A percentile compares a stretch with the other conserved stretches of the same genome.
These are phyloP conservation scores for Penicillium hordei DNA, from an alignment of 2,329 filamentous ascomycete species.

Conservation along the genomic window DNA sequence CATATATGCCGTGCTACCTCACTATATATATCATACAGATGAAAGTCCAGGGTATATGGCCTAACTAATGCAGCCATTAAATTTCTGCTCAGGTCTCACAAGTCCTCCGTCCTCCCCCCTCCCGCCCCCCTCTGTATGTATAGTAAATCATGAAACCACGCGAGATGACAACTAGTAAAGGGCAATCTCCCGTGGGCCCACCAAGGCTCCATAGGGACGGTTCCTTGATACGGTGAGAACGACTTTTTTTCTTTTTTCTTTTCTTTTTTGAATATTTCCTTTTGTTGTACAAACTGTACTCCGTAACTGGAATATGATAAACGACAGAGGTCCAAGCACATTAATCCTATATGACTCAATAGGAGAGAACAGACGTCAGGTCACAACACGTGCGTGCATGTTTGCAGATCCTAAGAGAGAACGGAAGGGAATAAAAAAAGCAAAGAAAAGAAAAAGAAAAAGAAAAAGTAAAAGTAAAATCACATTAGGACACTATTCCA, in stretches of 20 bases:
- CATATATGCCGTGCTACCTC: constrained; percentile 1
- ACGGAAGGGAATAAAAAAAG: constrained; percentile 4
- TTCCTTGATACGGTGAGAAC: constrained; percentile 25
- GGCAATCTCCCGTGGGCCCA: constrained; percentile 31
- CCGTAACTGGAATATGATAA: background rate
- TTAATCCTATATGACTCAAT: background rate
- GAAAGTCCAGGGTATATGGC: background rate
- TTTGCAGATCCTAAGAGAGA: constrained; percentile 16
- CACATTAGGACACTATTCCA: background rate
- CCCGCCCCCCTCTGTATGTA: constrained; percentile 13
- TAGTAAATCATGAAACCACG: constrained; percentile 25
- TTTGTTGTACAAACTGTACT: background rate
- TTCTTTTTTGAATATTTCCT: constrained; percentile 3
- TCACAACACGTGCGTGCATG: constrained; percentile 9
- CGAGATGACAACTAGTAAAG: constrained; percentile 26
- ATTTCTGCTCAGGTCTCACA: constrained; percentile 14
- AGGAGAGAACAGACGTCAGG: background rate
- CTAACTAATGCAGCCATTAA: background rate
- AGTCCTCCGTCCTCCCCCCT: too few species aligned
- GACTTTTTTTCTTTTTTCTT: background rate
- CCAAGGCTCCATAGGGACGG: constrained; percentile 23
- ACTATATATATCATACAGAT: background rate
- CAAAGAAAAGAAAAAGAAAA: constrained; percentile 6
- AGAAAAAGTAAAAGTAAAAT: constrained; percentile 5
- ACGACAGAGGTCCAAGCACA: background rate